Evolutionary conservation across 2,329 filamentous ascomycete species (phyloP).

Genomic region (Venturia pyrina): DNA sequence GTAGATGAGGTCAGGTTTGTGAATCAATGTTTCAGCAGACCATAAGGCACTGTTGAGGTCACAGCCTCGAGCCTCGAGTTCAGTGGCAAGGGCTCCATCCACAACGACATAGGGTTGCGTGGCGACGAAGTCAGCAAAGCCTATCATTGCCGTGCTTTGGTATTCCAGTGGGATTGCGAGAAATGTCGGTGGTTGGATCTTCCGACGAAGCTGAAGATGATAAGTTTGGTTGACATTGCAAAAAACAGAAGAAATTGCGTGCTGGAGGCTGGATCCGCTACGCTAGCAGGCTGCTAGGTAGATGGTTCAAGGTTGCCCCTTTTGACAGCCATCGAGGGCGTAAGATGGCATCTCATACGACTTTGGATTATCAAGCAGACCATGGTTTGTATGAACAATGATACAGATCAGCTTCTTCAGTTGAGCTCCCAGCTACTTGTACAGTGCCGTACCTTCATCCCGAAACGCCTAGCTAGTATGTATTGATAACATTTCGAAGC

Average conservation of each 20-base stretch:
- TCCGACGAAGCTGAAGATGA: not conserved
- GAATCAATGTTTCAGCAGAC: slow-evolving; percentile 33
- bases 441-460: not conserved
- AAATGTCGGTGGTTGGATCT: not conserved
- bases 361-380: not conserved
- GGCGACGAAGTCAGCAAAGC: not conserved
- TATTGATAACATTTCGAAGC: not conserved
- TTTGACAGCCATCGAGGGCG: not conserved
- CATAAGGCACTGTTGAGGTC: slow-evolving; percentile 35
- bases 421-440: not conserved
- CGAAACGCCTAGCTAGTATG: slow-evolving; percentile 2
- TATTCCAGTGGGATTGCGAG: too few species aligned
- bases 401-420: not conserved
- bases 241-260: not conserved
- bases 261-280: not conserved
- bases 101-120: slow-evolving; percentile 19
- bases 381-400: not conserved
- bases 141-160: not conserved
- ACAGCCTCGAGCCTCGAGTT: slow-evolving; percentile 34
- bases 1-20: slow-evolving; percentile 31
- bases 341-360: too few species aligned
- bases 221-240: not conserved
- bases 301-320: not conserved
- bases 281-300: not conserved
- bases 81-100: slow-evolving; percentile 39